A percentile compares a stretch with the other conserved stretches of the same genome.
Evolutionary conservation across 2,329 filamentous ascomycete species (phyloP).

Genomic region (Penicillium glabrum): DNA sequence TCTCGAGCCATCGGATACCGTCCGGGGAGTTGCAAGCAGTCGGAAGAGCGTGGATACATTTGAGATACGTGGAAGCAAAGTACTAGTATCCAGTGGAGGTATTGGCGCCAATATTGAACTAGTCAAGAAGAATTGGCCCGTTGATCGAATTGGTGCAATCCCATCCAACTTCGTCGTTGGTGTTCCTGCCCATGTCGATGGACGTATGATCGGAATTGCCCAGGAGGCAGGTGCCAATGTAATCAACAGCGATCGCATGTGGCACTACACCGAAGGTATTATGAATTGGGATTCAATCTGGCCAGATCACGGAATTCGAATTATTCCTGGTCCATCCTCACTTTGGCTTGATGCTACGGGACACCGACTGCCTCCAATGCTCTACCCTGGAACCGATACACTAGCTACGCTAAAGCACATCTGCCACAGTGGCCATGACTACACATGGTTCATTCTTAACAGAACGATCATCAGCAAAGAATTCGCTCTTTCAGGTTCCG

Average conservation of each 20-base stretch:
- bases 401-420: constrained; percentile 1
- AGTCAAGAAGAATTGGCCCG: constrained; percentile 3
- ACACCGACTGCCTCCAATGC: constrained; percentile 1
- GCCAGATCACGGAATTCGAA: constrained; percentile 1
- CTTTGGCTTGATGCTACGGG: constrained; percentile 1
- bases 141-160: not conserved
- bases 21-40: not conserved
- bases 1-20: constrained; percentile 1
- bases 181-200: constrained; percentile 1
- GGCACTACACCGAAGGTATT: constrained; percentile 2
- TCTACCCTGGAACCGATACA: constrained; percentile 2
- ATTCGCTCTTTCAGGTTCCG: constrained; percentile 1
- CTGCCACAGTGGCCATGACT: not conserved
- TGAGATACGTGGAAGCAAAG: not conserved
- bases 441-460: constrained; percentile 3
- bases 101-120: constrained; percentile 1
- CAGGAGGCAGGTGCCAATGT: not conserved
- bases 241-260: constrained; percentile 2
- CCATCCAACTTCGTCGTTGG: constrained; percentile 3
- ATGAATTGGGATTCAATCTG: constrained; percentile 2
- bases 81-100: not conserved
- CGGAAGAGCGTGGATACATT: not conserved
- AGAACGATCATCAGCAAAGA: not conserved
- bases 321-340: constrained; percentile 1
- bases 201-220: constrained; percentile 1